phyloP scores from a whole-genome alignment of 371 early-diverging fungal genomes.

The Lichtheimia corymbifera region DNA sequence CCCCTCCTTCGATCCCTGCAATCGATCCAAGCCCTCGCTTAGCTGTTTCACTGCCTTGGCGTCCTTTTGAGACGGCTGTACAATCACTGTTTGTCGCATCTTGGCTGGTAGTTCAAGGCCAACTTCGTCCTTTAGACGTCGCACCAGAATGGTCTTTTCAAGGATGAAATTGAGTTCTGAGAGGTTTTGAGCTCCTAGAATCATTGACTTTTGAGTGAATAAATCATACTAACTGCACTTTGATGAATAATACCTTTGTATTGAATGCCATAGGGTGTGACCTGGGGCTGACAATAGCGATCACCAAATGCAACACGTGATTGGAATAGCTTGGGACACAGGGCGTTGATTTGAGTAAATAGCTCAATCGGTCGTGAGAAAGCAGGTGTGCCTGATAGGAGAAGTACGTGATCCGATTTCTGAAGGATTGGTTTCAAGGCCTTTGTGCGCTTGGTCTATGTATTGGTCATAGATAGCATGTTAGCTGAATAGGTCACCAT shows the following conservation, averaged over 20 bases:
- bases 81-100: conserved; percentile 41
- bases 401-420: conserved; percentile 36
- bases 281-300: conserved; percentile 59
- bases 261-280: conserved; percentile 16
- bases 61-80: conserved; percentile 15
- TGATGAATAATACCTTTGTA: conserved; percentile 14
- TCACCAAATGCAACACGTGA: conserved; percentile 44
- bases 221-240: too few species aligned
- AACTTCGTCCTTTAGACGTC: conserved; percentile 58
- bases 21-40: background rate
- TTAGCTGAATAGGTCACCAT: background rate
- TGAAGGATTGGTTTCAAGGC: conserved; percentile 51
- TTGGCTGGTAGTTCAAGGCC: conserved; percentile 49
- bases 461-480: conserved; percentile 2
- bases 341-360: conserved; percentile 53
- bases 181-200: conserved; percentile 49
- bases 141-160: conserved; percentile 54
- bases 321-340: conserved; percentile 42
- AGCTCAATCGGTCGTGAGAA: conserved; percentile 65
- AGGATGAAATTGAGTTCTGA: conserved; percentile 59
- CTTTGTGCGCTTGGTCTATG: conserved; percentile 49
- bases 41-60: background rate
- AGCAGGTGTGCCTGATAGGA: conserved; percentile 63
- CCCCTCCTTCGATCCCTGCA: background rate
- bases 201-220: too few species aligned